Percentiles rank a stretch among this genome's conserved stretches.
These are phyloP conservation scores for Tilletiaria anomala DNA, from an alignment of 1,284 basidiomycete species.

Conservation along the genomic window DNA sequence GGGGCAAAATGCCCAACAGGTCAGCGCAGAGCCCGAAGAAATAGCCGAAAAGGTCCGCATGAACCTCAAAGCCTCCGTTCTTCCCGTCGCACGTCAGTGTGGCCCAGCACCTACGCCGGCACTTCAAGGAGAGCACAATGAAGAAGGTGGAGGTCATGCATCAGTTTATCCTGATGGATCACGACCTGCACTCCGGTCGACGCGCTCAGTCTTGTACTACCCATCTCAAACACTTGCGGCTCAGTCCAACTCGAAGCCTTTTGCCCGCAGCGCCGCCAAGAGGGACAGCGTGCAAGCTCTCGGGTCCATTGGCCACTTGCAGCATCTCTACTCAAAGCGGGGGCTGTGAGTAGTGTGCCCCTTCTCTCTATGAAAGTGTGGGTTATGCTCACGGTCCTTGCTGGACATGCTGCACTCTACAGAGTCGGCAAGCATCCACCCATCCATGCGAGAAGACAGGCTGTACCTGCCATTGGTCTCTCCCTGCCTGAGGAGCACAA, in stretches of 20 bases:
- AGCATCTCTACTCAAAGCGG: slow-evolving; percentile 23
- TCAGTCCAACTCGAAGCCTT: slow-evolving; percentile 21
- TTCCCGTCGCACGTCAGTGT: no score
- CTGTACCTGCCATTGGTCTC: slow-evolving; percentile 17
- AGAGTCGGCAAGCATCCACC: slow-evolving; percentile 10
- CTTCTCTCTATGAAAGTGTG: not conserved
- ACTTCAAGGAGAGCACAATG: no score
- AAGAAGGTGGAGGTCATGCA: no score
- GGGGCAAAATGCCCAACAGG: no score
- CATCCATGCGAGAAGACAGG: slow-evolving; percentile 10
- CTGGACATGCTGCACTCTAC: not conserved
- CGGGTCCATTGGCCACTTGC: slow-evolving; percentile 24
- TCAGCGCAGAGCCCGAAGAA: no score
- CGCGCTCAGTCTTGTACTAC: slow-evolving; percentile 5
- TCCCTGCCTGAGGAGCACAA: slow-evolving; percentile 17
- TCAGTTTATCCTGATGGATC: no score
- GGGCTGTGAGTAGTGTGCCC: slow-evolving; percentile 13
- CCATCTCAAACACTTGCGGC: slow-evolving; percentile 10
- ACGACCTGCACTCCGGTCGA: not conserved
- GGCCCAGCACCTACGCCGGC: no score
- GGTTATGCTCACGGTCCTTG: not conserved
- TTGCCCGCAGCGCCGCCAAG: slow-evolving; percentile 23
- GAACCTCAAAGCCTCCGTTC: no score
- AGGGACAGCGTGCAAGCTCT: slow-evolving; percentile 19
- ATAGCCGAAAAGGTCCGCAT: no score